Base-by-base conservation (phyloP, 2,329 filamentous ascomycete genomes). In the Botrytis aclada region DNA sequence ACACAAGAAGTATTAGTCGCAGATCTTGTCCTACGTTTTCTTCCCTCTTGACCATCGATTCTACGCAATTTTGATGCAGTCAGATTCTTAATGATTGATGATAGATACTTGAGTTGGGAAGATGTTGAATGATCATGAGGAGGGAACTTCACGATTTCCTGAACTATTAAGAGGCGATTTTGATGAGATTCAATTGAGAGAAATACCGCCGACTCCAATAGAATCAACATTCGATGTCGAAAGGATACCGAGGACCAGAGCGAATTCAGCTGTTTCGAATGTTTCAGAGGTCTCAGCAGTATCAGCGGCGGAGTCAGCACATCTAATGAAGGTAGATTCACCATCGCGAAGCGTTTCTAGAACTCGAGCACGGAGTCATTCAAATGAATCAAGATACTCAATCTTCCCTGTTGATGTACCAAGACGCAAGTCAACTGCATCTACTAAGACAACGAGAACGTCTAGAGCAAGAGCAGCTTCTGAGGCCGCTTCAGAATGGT, bases 171-270 rank as follows among this genome's bases (percentile, higher is more conserved):
- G 70, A 67, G 32, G 62, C 37, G 39, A 67, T 12, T 72, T 67
- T 43, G 47, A 72, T 47, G 51, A 60, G 10, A 67, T 72, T 22
- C 62, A 67, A 39, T n/a, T 67, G 29, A 65, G 70, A 43, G 62
- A 66, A 18, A 72, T 72, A 58, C 70, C 70, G 9, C 70, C 70
- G 29, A 72, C 70, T 18, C 70, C 70, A 7, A 72, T 54, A 18
- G 39, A 60, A 39, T 58, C 70, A 22, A 67, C 16, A 10, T 72
- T 72, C 18, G 70, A 72, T 29, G 47, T 39, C 47, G 62, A 72
- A 34, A 56, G 41, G 6, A 45, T 67, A 60, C 29, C 51, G 37
- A 66, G 51, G n/a, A 29, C 56, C 32, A 70, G 66, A n/a, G 54
- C 51, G 9, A 61, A 58, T n/a, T 69, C 70, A 34, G 54, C 62